Evolutionary conservation across 768 basidiomycete genomes (phyloP), one percentile per base, ranked within the genome.

Genomic region (Scleroderma bovista): DNA sequence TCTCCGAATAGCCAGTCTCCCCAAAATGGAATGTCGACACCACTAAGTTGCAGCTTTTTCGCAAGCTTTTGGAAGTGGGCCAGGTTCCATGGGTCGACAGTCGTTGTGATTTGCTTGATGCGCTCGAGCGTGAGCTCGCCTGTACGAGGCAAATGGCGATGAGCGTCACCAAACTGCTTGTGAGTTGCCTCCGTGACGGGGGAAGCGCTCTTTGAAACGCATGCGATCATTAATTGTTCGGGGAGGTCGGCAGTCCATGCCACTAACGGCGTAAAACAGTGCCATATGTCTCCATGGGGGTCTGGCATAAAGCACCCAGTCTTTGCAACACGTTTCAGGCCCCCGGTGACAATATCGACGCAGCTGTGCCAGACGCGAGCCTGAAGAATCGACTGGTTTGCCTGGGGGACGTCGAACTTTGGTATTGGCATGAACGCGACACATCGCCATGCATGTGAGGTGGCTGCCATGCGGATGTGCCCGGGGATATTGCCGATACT

Each of bases 231-330:
- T 3, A 39, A 20, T 20, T 39, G 38, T 16, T 39, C 8, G 5
- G 38, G 19, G 15, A 39, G 38, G 20, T 39, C 19, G 9, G 38
- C 19, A 39, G 17, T 39, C 17, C 12, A 39, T 9, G 19, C 19
- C 3, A 17, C 15, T 7, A 39, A 20, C 5, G 38, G 38, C 3
- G 38, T 39, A 9, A 39, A 39, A 39, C 38, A 39, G 4, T 5
- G 13, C 34, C 2, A 13, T 20, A 45, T 9, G 33, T 26, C 3
- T 22, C 53, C 51, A 17, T 8, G 29, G 1, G 58, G 61, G 40
- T 68, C 65, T 15, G 57, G 50, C 59, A 70, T 61, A 42, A 60
- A 52, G 17, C 55, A 45, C 2, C 68, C 67, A 33, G 57, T 46
- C 34, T 46, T 2, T 12, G 64, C 63, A 1, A 65, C 63, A 13